phyloP scores from a whole-genome alignment of 148 eudicot genomes.

The Vaccinium corymbosum region DNA sequence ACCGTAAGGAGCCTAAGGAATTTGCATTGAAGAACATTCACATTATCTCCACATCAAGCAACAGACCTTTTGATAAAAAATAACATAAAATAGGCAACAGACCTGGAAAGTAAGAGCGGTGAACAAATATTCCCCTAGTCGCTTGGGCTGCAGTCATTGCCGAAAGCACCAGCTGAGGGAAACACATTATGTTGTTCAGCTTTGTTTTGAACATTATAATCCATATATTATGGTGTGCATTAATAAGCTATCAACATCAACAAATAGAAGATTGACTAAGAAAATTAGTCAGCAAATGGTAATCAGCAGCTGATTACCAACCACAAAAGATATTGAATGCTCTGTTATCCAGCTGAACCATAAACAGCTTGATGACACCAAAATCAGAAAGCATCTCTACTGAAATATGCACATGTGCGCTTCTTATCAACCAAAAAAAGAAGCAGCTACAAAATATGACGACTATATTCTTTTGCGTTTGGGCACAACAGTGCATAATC shows the following conservation, averaged over 20 bases:
- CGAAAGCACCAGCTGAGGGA: not conserved
- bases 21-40: constrained; percentile 9
- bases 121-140: constrained; percentile 40
- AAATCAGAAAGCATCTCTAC: too few species aligned
- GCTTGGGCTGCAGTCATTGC: constrained; percentile 35
- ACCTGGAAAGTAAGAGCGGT: constrained; percentile 36
- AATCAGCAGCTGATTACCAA: not conserved
- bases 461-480: too few species aligned
- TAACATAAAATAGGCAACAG: too few species aligned
- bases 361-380: too few species aligned
- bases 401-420: too few species aligned
- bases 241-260: not conserved
- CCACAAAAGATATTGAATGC: not conserved
- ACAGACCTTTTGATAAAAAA: constrained; percentile 21
- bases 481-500: too few species aligned
- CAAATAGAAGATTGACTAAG: not conserved
- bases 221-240: not conserved
- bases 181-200: not conserved
- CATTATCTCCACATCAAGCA: not conserved
- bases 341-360: too few species aligned
- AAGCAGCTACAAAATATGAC: too few species aligned
- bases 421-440: too few species aligned
- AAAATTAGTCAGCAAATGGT: not conserved
- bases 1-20: constrained; percentile 4
- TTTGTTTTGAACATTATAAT: too few species aligned